These are phyloP conservation scores for Elongisporangium anandrum DNA, from an alignment of 352 stramenopile genomes.

Conservation along the genomic window DNA sequence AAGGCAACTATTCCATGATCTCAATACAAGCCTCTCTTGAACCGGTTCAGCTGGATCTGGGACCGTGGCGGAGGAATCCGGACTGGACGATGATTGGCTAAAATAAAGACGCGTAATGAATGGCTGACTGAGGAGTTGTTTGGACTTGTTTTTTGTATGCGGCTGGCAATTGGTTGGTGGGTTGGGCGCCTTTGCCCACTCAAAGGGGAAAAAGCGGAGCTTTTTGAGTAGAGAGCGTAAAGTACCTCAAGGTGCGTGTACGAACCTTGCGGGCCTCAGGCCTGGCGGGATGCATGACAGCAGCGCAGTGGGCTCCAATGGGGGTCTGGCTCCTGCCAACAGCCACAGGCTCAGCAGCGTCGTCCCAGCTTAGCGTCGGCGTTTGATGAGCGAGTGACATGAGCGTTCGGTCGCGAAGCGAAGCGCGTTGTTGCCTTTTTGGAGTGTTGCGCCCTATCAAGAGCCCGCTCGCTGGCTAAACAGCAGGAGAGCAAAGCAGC, in stretches of 20 bases:
- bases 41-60: background rate
- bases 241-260: background rate
- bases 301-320: background rate
- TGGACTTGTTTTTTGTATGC: constrained; percentile 10
- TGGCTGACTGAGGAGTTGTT: background rate
- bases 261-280: background rate
- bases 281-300: background rate
- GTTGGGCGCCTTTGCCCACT: constrained; percentile 2
- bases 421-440: background rate
- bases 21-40: background rate
- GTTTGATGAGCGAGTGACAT: too few relatives aligned
- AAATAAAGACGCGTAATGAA: background rate
- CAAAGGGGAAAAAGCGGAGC: background rate
- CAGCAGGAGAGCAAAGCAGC: background rate
- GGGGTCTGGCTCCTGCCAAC: background rate
- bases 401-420: too few relatives aligned
- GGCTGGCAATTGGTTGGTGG: constrained; percentile 11
- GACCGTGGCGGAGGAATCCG: background rate
- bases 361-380: background rate
- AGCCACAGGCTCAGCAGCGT: background rate
- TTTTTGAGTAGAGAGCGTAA: background rate
- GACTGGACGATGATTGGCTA: background rate
- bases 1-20: background rate
- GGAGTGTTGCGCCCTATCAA: background rate
- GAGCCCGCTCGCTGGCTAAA: background rate